Percentiles rank a stretch among this genome's conserved stretches.
Evolutionary conservation across 345 rosid species (phyloP).

Genomic region (Xanthoceras sorbifolium): DNA sequence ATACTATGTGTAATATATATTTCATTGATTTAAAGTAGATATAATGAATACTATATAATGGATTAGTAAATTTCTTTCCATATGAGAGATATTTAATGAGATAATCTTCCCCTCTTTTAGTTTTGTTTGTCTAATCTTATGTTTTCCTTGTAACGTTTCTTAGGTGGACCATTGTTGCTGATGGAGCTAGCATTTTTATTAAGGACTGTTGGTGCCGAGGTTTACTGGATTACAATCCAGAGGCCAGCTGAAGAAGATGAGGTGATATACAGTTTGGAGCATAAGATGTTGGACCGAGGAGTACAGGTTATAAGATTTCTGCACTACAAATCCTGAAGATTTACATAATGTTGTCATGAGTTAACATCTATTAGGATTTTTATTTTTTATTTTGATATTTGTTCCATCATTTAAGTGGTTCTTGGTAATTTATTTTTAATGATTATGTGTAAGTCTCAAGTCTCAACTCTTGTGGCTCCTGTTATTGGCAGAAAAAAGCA

Average conservation of each 20-base stretch:
- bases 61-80: constrained; percentile 11
- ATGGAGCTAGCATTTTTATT: constrained; percentile 59
- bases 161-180: constrained; percentile 57
- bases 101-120: neutral
- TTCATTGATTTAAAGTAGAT: neutral
- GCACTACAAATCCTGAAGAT: neutral
- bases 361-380: neutral
- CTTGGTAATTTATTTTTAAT: neutral
- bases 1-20: neutral
- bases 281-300: constrained; percentile 54
- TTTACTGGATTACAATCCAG: constrained; percentile 50
- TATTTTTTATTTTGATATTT: neutral
- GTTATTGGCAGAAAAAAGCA: no score
- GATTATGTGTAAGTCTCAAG: neutral
- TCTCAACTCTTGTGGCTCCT: no score
- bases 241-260: constrained; percentile 39
- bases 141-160: neutral
- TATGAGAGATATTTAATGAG: neutral
- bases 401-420: neutral
- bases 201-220: constrained; percentile 55
- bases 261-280: constrained; percentile 53
- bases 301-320: constrained; percentile 40
- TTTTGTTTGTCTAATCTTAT: neutral
- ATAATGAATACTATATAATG: neutral
- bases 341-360: neutral